Evolutionary conservation across 202 grass and related monocot species (phyloP).

Genomic region (Hordeum pubiflorum): DNA sequence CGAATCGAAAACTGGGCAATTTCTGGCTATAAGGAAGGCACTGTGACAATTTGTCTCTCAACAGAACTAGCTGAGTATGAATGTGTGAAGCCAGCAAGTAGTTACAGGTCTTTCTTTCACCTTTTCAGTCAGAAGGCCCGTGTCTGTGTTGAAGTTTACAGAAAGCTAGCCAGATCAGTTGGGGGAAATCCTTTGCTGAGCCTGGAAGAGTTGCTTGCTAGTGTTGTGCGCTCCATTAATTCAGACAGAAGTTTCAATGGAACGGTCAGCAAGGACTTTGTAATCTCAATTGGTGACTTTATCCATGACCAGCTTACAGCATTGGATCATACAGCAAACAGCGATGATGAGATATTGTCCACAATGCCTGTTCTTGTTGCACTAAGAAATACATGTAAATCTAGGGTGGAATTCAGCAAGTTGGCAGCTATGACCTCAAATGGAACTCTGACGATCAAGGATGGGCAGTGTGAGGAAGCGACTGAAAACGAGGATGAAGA

Average conservation of each 20-base stretch:
- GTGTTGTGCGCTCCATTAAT: conserved; percentile 59
- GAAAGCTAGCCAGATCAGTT: conserved; percentile 43
- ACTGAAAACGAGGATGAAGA: conserved; percentile 46
- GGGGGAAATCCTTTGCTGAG: conserved; percentile 53
- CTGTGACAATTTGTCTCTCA: conserved; percentile 49
- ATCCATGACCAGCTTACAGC: conserved; percentile 58
- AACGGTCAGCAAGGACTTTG: conserved; percentile 51
- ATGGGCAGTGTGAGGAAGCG: background rate
- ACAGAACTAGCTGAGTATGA: conserved; percentile 65
- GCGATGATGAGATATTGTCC: conserved; percentile 25
- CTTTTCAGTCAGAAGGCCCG: conserved; percentile 51
- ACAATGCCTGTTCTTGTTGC: conserved; percentile 42
- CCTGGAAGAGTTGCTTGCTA: conserved; percentile 60
- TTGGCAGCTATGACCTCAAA: conserved; percentile 22
- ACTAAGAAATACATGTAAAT: conserved; percentile 51
- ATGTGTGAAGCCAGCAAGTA: conserved; percentile 61
- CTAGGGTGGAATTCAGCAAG: conserved; percentile 25
- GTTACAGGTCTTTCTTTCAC: conserved; percentile 56
- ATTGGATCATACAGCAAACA: conserved; percentile 36
- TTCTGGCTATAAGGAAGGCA: conserved; percentile 72
- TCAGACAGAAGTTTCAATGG: conserved; percentile 32
- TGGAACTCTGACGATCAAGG: conserved; percentile 53
- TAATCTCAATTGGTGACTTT: conserved; percentile 59
- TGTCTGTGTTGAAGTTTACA: conserved; percentile 65
- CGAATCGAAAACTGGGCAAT: conserved; percentile 55